Evolutionary conservation across 2,329 filamentous ascomycete species (phyloP).

Genomic region (Chaetomiaceae sp.): DNA sequence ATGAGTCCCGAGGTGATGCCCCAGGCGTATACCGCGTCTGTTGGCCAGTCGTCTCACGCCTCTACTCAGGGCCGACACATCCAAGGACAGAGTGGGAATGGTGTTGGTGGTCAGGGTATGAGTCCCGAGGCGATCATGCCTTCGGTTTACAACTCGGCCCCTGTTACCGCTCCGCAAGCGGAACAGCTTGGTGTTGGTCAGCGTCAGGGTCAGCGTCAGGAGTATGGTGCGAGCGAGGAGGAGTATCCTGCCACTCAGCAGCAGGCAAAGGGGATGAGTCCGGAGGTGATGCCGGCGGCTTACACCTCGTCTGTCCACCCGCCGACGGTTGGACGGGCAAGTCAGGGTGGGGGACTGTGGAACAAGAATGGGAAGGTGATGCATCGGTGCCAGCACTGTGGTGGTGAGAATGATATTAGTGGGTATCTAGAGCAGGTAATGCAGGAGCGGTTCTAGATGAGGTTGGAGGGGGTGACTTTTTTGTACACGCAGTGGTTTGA

Average conservation of each 20-base stretch:
- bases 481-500: background rate
- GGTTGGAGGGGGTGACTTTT: background rate
- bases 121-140: too few relatives aligned
- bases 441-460: background rate
- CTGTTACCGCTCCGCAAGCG: too few relatives aligned
- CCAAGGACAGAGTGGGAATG: too few relatives aligned
- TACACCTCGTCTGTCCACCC: background rate
- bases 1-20: constrained; percentile 23
- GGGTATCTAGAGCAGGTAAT: constrained; percentile 6
- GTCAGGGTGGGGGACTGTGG: background rate
- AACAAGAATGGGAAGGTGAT: constrained; percentile 15
- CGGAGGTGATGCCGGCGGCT: constrained; percentile 10
- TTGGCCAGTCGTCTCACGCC: background rate
- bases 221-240: background rate
- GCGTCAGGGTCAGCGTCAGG: background rate
- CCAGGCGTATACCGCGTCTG: background rate
- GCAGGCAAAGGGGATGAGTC: constrained; percentile 6
- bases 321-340: too few relatives aligned
- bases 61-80: background rate
- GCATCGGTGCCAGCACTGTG: constrained; percentile 24
- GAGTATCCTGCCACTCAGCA: background rate
- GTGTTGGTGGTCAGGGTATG: too few relatives aligned
- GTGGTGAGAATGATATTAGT: constrained; percentile 24
- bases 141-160: too few relatives aligned
- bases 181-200: too few relatives aligned